Base-by-base conservation (phyloP, 805 yeast species). In the Debaryomyces tyrocola region DNA sequence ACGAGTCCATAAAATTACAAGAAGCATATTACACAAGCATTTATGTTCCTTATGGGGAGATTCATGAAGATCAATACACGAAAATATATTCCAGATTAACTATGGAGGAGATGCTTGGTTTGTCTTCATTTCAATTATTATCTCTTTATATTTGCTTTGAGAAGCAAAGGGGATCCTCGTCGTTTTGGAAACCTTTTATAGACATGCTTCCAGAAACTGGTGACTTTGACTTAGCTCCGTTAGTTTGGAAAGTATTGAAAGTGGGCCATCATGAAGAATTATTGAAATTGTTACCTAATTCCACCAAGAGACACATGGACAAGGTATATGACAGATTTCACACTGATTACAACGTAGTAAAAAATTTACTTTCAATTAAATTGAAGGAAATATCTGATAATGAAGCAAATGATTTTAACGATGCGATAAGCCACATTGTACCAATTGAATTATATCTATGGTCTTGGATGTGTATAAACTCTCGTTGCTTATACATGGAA, bases 401-500 rank as follows among this genome's bases (percentile, higher is more conserved):
- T 10, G 37, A 37, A 14, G 20, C 11, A n/a, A 8, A 24, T 20
- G 28, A 15, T 6, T 5, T n/a, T 9, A 15, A 2, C 20, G 4
- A 34, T 34, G 6, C 20, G 8, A 15, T 18, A 6, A 20, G n/a
- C 2, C 18, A 28, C 5, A 5, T 21, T 12, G 20, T 66, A 2
- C 45, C 64, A 2, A 44, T 51, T 6, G 53, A 59, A 4, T 54
- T 58, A 3, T 84, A 77, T 53, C 56, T 84, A 9, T 82, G 89
- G 80, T 80, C 87, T 0, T 92, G 96, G 96, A 74, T 87, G 56
- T 84, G 92, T 57, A 87, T 91, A 46, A 92, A 94, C 61, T 85
- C 97, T 1, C 83, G 99, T 67, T 92, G 98, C 62, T 70, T 92
- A 5, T 91, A 90, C 62, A 83, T 85, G 84, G 75, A 78, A 3